Percentiles rank a stretch among this genome's conserved stretches.
Conservation (phyloP, 495 filamentous ascomycete species). For the Tuber magnatum region DNA sequence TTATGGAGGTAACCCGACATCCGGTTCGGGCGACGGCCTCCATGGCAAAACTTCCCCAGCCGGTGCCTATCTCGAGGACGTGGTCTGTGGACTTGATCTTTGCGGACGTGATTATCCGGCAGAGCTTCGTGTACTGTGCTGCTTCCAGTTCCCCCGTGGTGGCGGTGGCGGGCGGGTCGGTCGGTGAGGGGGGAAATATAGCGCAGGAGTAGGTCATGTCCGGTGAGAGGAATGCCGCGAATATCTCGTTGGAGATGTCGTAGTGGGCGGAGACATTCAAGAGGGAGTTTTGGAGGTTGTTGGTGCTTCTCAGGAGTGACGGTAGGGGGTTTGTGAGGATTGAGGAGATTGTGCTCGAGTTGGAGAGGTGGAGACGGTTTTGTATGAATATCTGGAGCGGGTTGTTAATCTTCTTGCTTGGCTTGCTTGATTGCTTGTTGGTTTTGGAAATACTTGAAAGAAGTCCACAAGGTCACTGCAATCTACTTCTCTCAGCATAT, state of each 20-base stretch:
- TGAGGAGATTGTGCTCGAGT: constrained; percentile 56
- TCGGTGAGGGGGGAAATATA: constrained; percentile 50
- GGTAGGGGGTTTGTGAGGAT: constrained; percentile 49
- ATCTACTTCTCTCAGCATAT: constrained; percentile 61
- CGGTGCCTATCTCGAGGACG: constrained; percentile 62
- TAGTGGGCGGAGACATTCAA: constrained; percentile 65
- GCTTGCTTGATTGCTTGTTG: background rate
- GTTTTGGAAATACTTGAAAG: constrained; percentile 49
- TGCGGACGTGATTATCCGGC: constrained; percentile 54
- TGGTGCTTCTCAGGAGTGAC: constrained; percentile 52
- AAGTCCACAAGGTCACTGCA: constrained; percentile 57
- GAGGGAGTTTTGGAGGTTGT: constrained; percentile 58
- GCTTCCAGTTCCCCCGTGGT: constrained; percentile 47
- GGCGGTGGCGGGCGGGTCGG: constrained; percentile 32
- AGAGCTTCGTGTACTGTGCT: constrained; percentile 61
- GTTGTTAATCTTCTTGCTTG: constrained; percentile 11
- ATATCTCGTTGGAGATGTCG: constrained; percentile 68
- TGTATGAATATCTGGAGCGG: constrained; percentile 53
- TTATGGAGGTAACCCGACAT: constrained; percentile 58
- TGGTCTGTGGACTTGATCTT: constrained; percentile 57
- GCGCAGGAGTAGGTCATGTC: constrained; percentile 75
- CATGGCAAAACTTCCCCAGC: constrained; percentile 63
- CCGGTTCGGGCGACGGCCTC: constrained; percentile 54
- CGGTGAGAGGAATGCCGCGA: constrained; percentile 61
- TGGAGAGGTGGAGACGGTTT: constrained; percentile 53